Percentiles rank a stretch among this genome's conserved stretches.
phyloP scores from a whole-genome alignment of 139 green algal genomes.

The Volvox reticuliferus region DNA sequence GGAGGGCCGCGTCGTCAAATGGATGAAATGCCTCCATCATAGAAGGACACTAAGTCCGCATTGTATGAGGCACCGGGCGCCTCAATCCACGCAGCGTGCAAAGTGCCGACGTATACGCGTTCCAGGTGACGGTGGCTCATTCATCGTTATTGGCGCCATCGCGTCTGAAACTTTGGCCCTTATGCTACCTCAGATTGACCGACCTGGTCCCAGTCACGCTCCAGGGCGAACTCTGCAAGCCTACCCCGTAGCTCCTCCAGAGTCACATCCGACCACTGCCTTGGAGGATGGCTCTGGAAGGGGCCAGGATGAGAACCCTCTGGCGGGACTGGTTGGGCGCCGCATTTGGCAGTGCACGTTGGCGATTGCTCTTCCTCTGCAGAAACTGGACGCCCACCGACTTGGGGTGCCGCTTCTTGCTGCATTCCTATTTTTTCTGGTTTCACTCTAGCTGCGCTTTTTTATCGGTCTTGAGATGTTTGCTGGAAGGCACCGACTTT shows the following conservation, averaged over 20 bases:
- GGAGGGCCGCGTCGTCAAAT: background rate
- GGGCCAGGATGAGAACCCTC: no score
- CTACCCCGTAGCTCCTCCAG: conserved; percentile 63
- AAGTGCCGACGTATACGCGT: background rate
- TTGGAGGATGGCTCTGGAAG: no score
- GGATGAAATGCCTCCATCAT: no score
- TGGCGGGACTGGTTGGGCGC: no score
- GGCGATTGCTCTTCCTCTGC: no score
- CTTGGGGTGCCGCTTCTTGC: no score
- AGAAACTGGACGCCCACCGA: no score
- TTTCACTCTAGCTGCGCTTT: no score
- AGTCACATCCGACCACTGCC: conserved; percentile 29
- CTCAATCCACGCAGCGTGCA: background rate
- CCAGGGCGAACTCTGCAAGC: conserved; percentile 63
- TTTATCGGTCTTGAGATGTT: no score
- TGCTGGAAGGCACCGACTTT: no score
- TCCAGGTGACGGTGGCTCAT: background rate
- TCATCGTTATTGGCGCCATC: background rate
- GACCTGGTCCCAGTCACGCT: conserved; percentile 72
- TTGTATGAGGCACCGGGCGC: background rate
- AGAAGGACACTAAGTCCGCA: background rate
- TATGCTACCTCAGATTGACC: background rate
- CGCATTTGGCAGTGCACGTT: no score
- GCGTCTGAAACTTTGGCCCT: background rate
- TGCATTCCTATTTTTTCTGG: no score